Base-by-base conservation (phyloP, 768 basidiomycete species). In the Pleurotus djamor region DNA sequence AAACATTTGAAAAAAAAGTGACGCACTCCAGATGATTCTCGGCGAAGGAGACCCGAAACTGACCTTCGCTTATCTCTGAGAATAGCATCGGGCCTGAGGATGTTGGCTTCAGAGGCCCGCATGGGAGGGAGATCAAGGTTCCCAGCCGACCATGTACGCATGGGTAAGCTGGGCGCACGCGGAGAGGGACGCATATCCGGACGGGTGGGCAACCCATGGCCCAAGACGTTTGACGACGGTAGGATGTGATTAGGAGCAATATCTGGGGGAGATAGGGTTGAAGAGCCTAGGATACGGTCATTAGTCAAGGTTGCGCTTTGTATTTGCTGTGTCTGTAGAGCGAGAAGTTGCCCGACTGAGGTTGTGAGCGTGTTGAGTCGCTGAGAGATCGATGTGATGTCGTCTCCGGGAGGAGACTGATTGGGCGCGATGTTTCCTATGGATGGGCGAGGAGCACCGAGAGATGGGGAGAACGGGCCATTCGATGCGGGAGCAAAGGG, bases 111-210 rank as follows among this genome's bases (percentile, higher is more conserved):
- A 14, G 83, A 72, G 50, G 81, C 71, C 44, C 90, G 82, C 64
- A 87, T 68, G 7, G 89, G 87, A 58, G 21, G 21, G 21, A 93
- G 72, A 65, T 94, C 92, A 13, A 93, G 75, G 47, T 81, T 88
- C 37, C 92, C 91, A 41, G 89, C 85, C 58, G 92, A 92, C 92
- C 92, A 94, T 17, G 91, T 92, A 45, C 92, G 84, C 74, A 87
- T 81, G 5, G 89, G 89, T 33, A 86, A 80, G 61, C 86, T 88
- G 35, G 89, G 84, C 14, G 83, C 77, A 57, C 92, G 86, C 45
- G 82, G 74, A 45, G 77, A 72, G 37, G 83, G 70, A 55, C 91
- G 79, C 44, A 87, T 64, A 66, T 92, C 91, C 33, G 84, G 81
- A 33, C 90, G 83, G 65, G 78, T 83, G 33, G 89, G 83, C 43